These are phyloP conservation scores for Oryza officinalis DNA, from an alignment of 176 grass and related monocot species.

Conservation along the genomic window DNA sequence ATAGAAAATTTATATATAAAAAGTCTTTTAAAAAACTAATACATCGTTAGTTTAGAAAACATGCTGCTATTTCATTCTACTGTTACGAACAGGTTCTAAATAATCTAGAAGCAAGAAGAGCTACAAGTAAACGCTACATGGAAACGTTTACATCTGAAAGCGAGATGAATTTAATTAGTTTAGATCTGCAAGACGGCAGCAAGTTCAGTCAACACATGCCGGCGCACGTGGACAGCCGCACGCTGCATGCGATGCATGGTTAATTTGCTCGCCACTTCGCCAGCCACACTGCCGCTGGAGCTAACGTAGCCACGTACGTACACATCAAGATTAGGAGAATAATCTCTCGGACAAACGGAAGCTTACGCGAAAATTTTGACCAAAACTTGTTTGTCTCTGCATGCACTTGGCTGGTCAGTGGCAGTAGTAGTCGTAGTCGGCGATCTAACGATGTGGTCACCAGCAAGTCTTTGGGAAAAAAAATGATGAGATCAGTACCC, in stretches of 20 bases:
- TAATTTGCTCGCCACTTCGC: neutral
- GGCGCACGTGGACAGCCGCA: constrained; percentile 1
- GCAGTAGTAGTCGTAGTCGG: neutral
- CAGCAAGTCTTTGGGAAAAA: neutral
- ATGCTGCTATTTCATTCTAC: too few relatives aligned
- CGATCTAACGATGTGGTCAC: neutral
- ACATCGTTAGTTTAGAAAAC: neutral
- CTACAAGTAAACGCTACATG: constrained; percentile 7
- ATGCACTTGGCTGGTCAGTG: neutral
- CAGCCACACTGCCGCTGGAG: constrained; percentile 8
- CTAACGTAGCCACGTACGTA: neutral
- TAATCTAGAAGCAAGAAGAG: too few relatives aligned
- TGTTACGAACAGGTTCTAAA: too few relatives aligned
- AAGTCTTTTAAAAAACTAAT: too few relatives aligned
- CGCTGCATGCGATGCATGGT: neutral
- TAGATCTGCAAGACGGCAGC: neutral
- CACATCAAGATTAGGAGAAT: constrained; percentile 14
- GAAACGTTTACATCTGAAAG: neutral
- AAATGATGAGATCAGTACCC: neutral
- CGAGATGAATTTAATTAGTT: neutral
- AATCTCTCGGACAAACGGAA: constrained; percentile 23
- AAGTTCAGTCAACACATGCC: constrained; percentile 29
- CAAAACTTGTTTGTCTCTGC: neutral
- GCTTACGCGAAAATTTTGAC: neutral
- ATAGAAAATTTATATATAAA: too few relatives aligned